A percentile compares a stretch with the other conserved stretches of the same genome.
phyloP scores from a whole-genome alignment of 768 basidiomycete species.

The Amanita pallidorosea region DNA sequence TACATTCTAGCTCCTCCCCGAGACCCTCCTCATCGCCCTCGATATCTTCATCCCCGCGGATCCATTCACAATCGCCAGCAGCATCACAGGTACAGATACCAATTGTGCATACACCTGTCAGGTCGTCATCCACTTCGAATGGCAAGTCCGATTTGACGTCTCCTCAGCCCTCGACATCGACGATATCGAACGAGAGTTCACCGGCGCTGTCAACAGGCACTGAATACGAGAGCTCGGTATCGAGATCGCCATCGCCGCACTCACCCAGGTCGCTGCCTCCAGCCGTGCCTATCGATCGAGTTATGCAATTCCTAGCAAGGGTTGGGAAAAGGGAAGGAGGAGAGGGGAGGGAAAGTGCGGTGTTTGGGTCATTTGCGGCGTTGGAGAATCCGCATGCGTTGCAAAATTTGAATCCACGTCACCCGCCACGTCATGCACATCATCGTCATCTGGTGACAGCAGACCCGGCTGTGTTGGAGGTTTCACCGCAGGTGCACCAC shows the following conservation, averaged over 20 bases:
- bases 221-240: constrained; percentile 42
- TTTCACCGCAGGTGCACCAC: background rate
- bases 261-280: constrained; percentile 22
- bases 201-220: constrained; percentile 42
- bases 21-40: constrained; percentile 1
- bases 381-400: background rate
- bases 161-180: constrained; percentile 17
- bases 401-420: background rate
- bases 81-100: background rate
- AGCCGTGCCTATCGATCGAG: constrained; percentile 16
- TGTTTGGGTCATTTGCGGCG: constrained; percentile 3
- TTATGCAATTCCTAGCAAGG: background rate
- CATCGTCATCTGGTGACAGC: background rate
- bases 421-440: background rate
- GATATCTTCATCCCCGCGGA: constrained; percentile 1
- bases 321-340: constrained; percentile 6
- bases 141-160: constrained; percentile 12
- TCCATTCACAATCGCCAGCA: background rate
- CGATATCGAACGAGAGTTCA: constrained; percentile 36
- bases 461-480: constrained; percentile 5
- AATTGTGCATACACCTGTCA: background rate
- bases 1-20: constrained; percentile 19
- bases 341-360: background rate
- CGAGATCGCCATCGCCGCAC: constrained; percentile 36
- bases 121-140: background rate